phyloP scores from a whole-genome alignment of 768 basidiomycete genomes.

The Lactarius tabidus region DNA sequence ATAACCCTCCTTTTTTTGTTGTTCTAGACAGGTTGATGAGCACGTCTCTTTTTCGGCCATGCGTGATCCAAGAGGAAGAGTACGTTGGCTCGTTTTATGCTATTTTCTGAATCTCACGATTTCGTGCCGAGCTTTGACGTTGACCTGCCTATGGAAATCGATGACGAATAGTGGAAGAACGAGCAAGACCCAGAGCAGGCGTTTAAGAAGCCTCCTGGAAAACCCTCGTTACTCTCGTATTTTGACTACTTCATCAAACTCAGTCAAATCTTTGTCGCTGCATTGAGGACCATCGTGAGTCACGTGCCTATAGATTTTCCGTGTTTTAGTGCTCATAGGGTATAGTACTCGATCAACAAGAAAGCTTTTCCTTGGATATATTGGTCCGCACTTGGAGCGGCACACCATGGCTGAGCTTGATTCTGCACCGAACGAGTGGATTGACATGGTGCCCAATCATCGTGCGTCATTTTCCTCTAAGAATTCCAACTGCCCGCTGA shows the following conservation, averaged over 20 bases:
- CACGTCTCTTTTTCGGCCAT: constrained; percentile 57
- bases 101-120: constrained; percentile 15
- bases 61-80: constrained; percentile 74
- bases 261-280: constrained; percentile 57
- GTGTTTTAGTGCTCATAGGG: not conserved
- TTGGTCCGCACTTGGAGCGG: constrained; percentile 49
- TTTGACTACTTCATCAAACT: constrained; percentile 58
- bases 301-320: not conserved
- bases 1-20: constrained; percentile 33
- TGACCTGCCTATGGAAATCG: constrained; percentile 24
- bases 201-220: constrained; percentile 62
- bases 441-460: constrained; percentile 41
- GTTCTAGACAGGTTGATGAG: constrained; percentile 45
- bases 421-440: constrained; percentile 44
- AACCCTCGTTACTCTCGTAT: constrained; percentile 49
- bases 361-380: constrained; percentile 50
- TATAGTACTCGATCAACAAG: constrained; percentile 70
- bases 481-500: not conserved
- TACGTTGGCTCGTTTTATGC: constrained; percentile 34
- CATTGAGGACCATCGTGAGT: constrained; percentile 57
- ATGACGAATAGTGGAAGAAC: constrained; percentile 26
- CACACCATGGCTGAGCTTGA: constrained; percentile 45
- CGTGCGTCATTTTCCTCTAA: constrained; percentile 24
- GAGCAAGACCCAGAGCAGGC: constrained; percentile 25
- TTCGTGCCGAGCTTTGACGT: constrained; percentile 27